These are phyloP conservation scores for Rasamsonia emersonii DNA, from an alignment of 2,329 filamentous ascomycete genomes.

Conservation along the genomic window DNA sequence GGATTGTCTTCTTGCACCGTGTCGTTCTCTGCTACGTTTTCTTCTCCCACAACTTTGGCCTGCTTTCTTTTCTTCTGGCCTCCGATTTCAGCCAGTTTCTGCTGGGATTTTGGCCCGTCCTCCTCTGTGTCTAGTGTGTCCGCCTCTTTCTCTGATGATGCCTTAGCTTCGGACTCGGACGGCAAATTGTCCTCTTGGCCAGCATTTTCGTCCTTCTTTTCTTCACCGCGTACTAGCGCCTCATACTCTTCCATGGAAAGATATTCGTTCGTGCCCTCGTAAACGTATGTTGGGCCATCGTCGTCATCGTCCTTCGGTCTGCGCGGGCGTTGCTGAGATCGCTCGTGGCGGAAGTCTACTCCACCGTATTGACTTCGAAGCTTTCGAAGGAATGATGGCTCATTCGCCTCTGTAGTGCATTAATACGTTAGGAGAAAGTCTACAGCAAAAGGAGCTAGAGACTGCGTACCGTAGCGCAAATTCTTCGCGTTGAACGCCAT, in stretches of 20 bases:
- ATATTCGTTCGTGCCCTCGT: conserved; percentile 35
- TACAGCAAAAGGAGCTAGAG: conserved; percentile 3
- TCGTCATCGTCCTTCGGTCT: conserved; percentile 28
- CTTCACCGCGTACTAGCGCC: conserved; percentile 22
- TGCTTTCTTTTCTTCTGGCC: conserved; percentile 35
- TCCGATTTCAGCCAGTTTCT: conserved; percentile 33
- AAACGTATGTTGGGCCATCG: conserved; percentile 36
- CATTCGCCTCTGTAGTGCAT: conserved; percentile 26
- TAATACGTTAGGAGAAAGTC: conserved; percentile 4
- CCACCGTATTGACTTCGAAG: conserved; percentile 31
- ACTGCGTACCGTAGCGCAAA: conserved; percentile 32
- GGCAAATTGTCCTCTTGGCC: conserved; percentile 2
- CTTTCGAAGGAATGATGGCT: conserved; percentile 35
- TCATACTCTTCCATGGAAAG: conserved; percentile 37
- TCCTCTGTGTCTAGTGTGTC: conserved; percentile 1
- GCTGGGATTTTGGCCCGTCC: conserved; percentile 16
- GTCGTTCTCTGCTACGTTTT: conserved; percentile 17
- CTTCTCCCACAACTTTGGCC: conserved; percentile 31
- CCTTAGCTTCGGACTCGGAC: conserved; percentile 8
- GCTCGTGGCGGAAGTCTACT: conserved; percentile 27
- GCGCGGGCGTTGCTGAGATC: conserved; percentile 26
- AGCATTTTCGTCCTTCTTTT: conserved; percentile 8
- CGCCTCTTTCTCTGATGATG: conserved; percentile 10
- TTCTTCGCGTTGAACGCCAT: conserved; percentile 37
- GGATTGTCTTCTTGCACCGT: conserved; percentile 14